A percentile compares a stretch with the other conserved stretches of the same genome.
phyloP scores from a whole-genome alignment of 2,329 filamentous ascomycete genomes.

The Pseudogymnoascus sp. region DNA sequence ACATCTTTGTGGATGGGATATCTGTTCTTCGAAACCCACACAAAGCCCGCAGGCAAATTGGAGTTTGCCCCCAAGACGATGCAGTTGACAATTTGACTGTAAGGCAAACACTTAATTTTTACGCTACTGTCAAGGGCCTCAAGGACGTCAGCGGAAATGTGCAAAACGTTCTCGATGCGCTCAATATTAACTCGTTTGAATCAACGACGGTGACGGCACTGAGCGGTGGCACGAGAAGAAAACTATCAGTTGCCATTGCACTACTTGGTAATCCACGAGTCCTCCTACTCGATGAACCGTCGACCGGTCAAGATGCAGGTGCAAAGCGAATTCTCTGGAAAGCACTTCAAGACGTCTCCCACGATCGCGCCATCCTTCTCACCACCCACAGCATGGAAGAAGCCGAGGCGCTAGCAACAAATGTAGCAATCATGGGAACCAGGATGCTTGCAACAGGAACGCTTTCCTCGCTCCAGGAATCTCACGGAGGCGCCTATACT shows the following conservation, averaged over 20 bases:
- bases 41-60: conserved; percentile 22
- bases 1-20: conserved; percentile 52
- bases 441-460: conserved; percentile 27
- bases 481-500: conserved; percentile 18
- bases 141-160: conserved; percentile 15
- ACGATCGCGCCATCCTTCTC: conserved; percentile 27
- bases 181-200: conserved; percentile 23
- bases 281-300: conserved; percentile 28
- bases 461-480: conserved; percentile 17
- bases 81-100: conserved; percentile 30
- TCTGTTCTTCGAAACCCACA: conserved; percentile 35
- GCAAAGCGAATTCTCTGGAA: conserved; percentile 31
- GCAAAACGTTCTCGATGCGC: not conserved
- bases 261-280: conserved; percentile 28
- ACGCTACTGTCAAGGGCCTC: conserved; percentile 28
- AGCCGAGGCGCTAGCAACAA: conserved; percentile 29
- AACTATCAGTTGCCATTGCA: conserved; percentile 29
- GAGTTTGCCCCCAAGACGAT: conserved; percentile 30
- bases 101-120: conserved; percentile 27
- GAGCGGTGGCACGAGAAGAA: conserved; percentile 27
- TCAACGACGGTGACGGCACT: conserved; percentile 23
- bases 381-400: conserved; percentile 33
- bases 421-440: conserved; percentile 29
- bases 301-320: conserved; percentile 28
- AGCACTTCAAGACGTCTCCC: conserved; percentile 23